phyloP scores from a whole-genome alignment of 176 grass and related monocot genomes.

The Aegilops bicornis region DNA sequence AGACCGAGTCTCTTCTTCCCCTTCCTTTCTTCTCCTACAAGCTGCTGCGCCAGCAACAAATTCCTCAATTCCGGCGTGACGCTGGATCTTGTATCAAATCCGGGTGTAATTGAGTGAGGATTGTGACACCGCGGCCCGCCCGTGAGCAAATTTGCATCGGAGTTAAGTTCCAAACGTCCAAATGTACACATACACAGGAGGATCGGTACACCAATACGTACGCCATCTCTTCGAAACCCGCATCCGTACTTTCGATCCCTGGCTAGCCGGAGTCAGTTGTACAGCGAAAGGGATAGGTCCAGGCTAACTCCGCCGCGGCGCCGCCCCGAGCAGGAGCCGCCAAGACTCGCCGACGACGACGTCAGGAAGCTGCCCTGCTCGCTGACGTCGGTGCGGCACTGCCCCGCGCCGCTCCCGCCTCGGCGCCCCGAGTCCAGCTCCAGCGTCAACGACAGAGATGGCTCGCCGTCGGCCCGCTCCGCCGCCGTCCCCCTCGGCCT shows the following conservation, averaged over 20 bases:
- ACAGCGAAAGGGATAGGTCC: slow-evolving; percentile 43
- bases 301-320: slow-evolving; percentile 12
- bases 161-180: not conserved
- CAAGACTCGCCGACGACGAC: slow-evolving; percentile 15
- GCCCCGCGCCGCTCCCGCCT: slow-evolving; percentile 13
- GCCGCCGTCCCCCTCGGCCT: not conserved
- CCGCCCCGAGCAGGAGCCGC: not conserved
- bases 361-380: slow-evolving; percentile 22
- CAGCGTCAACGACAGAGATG: slow-evolving; percentile 12
- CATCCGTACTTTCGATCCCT: not conserved
- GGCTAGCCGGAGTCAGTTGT: not conserved
- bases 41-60: too few species aligned
- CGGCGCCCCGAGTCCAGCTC: slow-evolving; percentile 12
- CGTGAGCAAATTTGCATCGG: not conserved
- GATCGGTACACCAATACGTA: not conserved
- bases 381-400: not conserved
- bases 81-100: too few species aligned
- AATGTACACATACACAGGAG: not conserved
- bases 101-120: too few species aligned
- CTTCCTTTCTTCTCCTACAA: too few species aligned
- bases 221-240: not conserved
- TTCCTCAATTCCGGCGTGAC: too few species aligned
- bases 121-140: not conserved
- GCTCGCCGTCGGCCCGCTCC: not conserved
- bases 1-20: too few species aligned